These are phyloP conservation scores for Conringia planisiliqua DNA, from an alignment of 345 rosid genomes.

Conservation along the genomic window DNA sequence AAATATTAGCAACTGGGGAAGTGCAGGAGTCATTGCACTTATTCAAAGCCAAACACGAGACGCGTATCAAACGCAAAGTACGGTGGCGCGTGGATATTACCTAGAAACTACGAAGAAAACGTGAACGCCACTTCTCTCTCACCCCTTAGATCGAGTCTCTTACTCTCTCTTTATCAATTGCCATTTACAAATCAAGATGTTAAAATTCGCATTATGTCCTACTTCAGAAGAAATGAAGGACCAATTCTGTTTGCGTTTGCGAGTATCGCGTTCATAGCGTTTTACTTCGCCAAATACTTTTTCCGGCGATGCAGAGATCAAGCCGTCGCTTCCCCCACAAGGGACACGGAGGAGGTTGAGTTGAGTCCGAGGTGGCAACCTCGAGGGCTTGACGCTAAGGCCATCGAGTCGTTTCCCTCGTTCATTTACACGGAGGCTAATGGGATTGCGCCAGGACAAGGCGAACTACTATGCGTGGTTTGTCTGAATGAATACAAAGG, in stretches of 20 bases:
- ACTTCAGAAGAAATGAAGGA: conserved; percentile 15
- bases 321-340: not conserved
- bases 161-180: not conserved
- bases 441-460: conserved; percentile 50
- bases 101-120: conserved; percentile 14
- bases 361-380: conserved; percentile 26
- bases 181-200: conserved; percentile 1
- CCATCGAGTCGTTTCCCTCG: conserved; percentile 54
- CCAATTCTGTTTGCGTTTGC: conserved; percentile 15
- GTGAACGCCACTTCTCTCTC: conserved; percentile 26
- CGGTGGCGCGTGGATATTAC: conserved; percentile 1
- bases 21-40: conserved; percentile 17
- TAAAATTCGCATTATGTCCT: conserved; percentile 12
- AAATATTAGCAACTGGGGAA: conserved; percentile 13
- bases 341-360: conserved; percentile 14
- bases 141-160: not conserved
- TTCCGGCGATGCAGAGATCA: not conserved
- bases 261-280: not conserved
- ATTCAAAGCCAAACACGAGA: conserved; percentile 1
- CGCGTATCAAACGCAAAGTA: conserved; percentile 1
- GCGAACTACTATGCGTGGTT: conserved; percentile 50
- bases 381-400: conserved; percentile 51
- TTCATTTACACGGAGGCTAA: conserved; percentile 61
- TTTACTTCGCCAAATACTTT: conserved; percentile 18
- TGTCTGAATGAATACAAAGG: conserved; percentile 63